Conservation (phyloP, 2,329 filamentous ascomycete species). For the Colletotrichum musae region DNA sequence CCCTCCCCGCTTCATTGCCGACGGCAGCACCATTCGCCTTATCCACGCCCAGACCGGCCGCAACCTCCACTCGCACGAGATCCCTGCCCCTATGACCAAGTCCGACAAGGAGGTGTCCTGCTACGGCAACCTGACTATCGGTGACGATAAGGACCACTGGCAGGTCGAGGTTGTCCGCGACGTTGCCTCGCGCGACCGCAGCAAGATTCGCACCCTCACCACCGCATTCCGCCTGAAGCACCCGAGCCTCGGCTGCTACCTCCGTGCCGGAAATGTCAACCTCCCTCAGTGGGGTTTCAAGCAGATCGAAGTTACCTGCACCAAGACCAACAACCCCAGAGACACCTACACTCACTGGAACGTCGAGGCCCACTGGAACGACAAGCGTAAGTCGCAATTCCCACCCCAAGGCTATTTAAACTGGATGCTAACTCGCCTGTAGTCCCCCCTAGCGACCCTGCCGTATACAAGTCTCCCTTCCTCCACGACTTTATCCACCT, state of each 20-base stretch:
- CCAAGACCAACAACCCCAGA: slow-evolving; percentile 90
- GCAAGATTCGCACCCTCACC: slow-evolving; percentile 89
- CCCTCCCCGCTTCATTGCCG: slow-evolving; percentile 81
- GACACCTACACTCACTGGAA: slow-evolving; percentile 99
- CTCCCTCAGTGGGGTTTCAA: slow-evolving; percentile 99
- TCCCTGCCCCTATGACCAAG: slow-evolving; percentile 91
- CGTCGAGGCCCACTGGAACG: slow-evolving; percentile 94
- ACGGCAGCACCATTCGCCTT: slow-evolving; percentile 85
- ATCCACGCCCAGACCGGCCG: slow-evolving; percentile 96
- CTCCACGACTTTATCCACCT: slow-evolving; percentile 97
- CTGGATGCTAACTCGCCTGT: slow-evolving; percentile 50
- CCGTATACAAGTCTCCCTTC: slow-evolving; percentile 96
- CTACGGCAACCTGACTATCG: slow-evolving; percentile 95
- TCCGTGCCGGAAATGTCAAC: slow-evolving; percentile 95
- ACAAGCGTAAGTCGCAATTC: slow-evolving; percentile 78
- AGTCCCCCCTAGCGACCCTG: slow-evolving; percentile 92
- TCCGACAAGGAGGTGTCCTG: slow-evolving; percentile 92
- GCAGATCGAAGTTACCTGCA: slow-evolving; percentile 97
- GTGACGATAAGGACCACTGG: slow-evolving; percentile 99
- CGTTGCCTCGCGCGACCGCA: slow-evolving; percentile 87
- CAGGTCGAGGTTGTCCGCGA: slow-evolving; percentile 92
- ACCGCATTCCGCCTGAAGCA: slow-evolving; percentile 93
- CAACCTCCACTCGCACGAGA: slow-evolving; percentile 95
- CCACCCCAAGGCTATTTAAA: slow-evolving; percentile 1
- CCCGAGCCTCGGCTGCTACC: slow-evolving; percentile 87